phyloP scores from a whole-genome alignment of 306 rosid species.

The Vicia villosa region DNA sequence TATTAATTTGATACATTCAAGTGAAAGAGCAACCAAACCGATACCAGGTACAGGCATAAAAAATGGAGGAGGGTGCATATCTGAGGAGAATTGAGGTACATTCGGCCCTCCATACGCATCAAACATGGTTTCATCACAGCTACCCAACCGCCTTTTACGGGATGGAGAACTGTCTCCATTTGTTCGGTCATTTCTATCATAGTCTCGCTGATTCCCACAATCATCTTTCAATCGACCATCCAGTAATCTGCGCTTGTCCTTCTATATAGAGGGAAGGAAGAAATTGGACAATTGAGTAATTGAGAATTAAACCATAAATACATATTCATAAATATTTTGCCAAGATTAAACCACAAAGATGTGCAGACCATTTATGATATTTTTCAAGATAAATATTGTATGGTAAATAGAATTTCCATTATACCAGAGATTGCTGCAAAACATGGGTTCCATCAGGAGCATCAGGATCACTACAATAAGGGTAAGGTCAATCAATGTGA shows the following conservation, averaged over 20 bases:
- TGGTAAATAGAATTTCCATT: slow-evolving; percentile 27
- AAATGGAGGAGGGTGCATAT: slow-evolving; percentile 81
- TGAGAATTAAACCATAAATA: slow-evolving; percentile 20
- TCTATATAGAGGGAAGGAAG: slow-evolving; percentile 47
- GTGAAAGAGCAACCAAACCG: slow-evolving; percentile 60
- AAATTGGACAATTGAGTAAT: slow-evolving; percentile 12
- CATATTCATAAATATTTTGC: slow-evolving; percentile 11
- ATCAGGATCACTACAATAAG: slow-evolving; percentile 68
- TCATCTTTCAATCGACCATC: slow-evolving; percentile 82
- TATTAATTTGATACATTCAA: slow-evolving; percentile 8
- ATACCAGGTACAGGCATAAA: slow-evolving; percentile 99
- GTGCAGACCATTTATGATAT: background rate
- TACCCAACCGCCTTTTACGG: slow-evolving; percentile 68
- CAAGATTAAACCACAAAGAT: slow-evolving; percentile 14
- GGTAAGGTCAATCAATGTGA: slow-evolving; percentile 34
- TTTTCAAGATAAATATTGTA: slow-evolving; percentile 22
- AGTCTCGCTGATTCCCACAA: slow-evolving; percentile 83
- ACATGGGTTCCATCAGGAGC: slow-evolving; percentile 97
- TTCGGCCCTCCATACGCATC: slow-evolving; percentile 74
- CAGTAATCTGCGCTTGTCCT: slow-evolving; percentile 70
- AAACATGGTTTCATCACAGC: slow-evolving; percentile 83
- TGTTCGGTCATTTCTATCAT: slow-evolving; percentile 68
- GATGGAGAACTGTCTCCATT: slow-evolving; percentile 74
- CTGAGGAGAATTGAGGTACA: slow-evolving; percentile 73
- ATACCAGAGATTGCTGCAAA: slow-evolving; percentile 95